Conservation (phyloP, 2,329 filamentous ascomycete genomes). For the Cladophialophora yegresii region DNA sequence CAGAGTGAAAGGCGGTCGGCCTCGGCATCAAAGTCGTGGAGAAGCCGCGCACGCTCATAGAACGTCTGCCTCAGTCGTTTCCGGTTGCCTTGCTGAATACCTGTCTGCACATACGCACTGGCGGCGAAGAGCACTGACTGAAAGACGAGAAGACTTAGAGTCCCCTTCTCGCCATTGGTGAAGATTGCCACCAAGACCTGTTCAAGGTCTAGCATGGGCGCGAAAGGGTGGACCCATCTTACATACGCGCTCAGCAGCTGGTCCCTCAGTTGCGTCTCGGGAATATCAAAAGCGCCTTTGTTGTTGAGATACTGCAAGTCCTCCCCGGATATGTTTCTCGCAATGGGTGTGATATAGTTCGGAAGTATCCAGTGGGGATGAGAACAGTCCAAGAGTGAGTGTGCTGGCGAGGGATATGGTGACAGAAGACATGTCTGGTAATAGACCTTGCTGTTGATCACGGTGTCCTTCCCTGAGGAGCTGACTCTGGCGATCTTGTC, state of each 20-base stretch:
- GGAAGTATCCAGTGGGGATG: conserved; percentile 56
- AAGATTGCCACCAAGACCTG: conserved; percentile 60
- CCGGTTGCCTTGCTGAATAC: conserved; percentile 72
- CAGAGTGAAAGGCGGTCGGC: conserved; percentile 83
- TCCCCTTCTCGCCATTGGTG: conserved; percentile 67
- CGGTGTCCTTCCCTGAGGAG: conserved; percentile 43
- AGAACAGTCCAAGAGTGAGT: conserved; percentile 50
- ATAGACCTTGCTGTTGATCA: too few species aligned
- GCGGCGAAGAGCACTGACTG: conserved; percentile 94
- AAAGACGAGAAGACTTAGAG: conserved; percentile 82
- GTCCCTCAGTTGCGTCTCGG: conserved; percentile 68
- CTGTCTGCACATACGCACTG: conserved; percentile 80
- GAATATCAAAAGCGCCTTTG: conserved; percentile 82
- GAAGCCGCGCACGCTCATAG: conserved; percentile 76
- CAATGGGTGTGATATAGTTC: conserved; percentile 76
- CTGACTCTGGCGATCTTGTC: neutral
- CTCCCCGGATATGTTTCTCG: conserved; percentile 72
- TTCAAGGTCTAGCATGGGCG: conserved; percentile 76
- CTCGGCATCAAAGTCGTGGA: conserved; percentile 96
- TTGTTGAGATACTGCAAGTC: conserved; percentile 79
- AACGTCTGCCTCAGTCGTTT: conserved; percentile 83
- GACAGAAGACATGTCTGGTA: conserved; percentile 46
- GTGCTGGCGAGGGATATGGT: conserved; percentile 47
- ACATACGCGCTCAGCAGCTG: conserved; percentile 79
- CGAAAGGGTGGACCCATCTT: conserved; percentile 89